Evolutionary conservation across 164 flowering plant genomes (phyloP).

Genomic region (Buxus sempervirens): DNA sequence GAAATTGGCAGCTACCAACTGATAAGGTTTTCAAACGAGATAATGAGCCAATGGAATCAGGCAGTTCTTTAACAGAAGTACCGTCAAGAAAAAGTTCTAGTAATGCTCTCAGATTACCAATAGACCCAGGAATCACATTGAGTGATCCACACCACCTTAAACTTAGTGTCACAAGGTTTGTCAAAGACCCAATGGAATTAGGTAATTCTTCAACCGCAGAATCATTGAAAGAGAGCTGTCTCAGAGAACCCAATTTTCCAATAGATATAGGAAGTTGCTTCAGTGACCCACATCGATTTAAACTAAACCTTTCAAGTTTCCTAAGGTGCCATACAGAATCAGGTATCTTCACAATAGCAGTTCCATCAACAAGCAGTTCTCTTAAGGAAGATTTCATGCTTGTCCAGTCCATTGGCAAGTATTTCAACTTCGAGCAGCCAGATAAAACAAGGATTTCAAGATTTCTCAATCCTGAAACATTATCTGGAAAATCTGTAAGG

Average conservation of each 20-base stretch:
- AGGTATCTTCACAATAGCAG: slow-evolving; percentile 20
- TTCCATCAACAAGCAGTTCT: slow-evolving; percentile 19
- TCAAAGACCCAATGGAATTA: neutral
- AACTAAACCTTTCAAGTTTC: neutral
- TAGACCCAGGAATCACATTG: neutral
- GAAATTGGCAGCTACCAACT: neutral
- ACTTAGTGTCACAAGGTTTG: neutral
- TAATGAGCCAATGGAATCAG: neutral
- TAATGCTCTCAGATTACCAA: neutral
- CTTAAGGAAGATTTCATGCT: slow-evolving; percentile 5
- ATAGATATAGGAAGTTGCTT: neutral
- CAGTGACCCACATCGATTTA: neutral
- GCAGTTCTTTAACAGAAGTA: neutral
- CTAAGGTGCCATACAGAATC: neutral
- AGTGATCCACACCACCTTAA: neutral
- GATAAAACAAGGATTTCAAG: neutral
- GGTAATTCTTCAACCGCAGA: slow-evolving; percentile 1
- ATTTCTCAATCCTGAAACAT: neutral
- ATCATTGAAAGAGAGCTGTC: neutral
- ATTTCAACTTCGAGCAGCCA: slow-evolving; percentile 14
- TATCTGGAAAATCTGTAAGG: neutral
- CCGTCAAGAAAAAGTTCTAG: neutral
- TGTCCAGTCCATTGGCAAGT: slow-evolving; percentile 11
- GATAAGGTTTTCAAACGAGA: neutral
- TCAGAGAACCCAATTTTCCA: neutral